A percentile compares a stretch with the other conserved stretches of the same genome.
phyloP scores from a whole-genome alignment of 2,329 filamentous ascomycete species.

The Aspergillus quadricinctus region DNA sequence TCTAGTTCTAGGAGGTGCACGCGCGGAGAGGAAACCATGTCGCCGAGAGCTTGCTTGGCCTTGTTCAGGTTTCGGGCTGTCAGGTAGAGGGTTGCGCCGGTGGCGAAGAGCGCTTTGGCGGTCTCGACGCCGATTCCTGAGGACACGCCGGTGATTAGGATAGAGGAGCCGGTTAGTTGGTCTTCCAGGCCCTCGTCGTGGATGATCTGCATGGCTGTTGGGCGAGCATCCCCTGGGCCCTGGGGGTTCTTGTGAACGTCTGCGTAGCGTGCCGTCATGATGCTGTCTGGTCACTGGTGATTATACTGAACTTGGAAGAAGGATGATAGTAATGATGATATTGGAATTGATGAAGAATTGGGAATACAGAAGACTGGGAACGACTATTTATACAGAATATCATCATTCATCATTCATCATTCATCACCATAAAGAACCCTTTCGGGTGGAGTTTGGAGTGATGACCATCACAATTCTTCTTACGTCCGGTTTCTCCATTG shows the following conservation, averaged over 20 bases:
- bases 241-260: neutral
- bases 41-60: constrained; percentile 23
- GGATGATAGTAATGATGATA: neutral
- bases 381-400: too few relatives aligned
- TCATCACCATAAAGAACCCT: too few relatives aligned
- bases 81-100: constrained; percentile 31
- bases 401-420: too few relatives aligned
- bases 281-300: neutral
- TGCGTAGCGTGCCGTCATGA: neutral
- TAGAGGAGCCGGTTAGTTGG: constrained; percentile 10
- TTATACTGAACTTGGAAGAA: neutral
- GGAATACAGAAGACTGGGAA: too few relatives aligned
- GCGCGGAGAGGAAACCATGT: constrained; percentile 12
- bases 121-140: constrained; percentile 45
- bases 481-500: too few relatives aligned
- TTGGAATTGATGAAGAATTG: neutral
- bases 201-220: constrained; percentile 34
- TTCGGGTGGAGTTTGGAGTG: too few relatives aligned
- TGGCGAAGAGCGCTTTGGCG: constrained; percentile 40
- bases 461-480: too few relatives aligned
- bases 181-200: constrained; percentile 17
- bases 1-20: constrained; percentile 16
- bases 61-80: constrained; percentile 34
- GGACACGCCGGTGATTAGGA: constrained; percentile 15
- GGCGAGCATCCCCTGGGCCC: constrained; percentile 21